Evolutionary conservation across 768 basidiomycete genomes (phyloP).

Genomic region (Calocybe indica): DNA sequence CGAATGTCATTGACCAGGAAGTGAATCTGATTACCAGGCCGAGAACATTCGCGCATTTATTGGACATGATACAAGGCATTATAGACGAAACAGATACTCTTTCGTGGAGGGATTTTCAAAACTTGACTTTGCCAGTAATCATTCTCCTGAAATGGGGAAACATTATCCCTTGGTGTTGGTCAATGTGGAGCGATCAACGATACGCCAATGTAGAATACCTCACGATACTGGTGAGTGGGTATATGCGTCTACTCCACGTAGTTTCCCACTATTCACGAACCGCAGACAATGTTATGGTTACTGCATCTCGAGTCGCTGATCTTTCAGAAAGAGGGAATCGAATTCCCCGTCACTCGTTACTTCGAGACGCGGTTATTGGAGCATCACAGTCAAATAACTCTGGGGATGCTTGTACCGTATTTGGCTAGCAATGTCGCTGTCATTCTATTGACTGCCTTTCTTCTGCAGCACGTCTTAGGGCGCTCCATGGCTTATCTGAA

Average conservation of each 20-base stretch:
- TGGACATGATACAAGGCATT: not conserved
- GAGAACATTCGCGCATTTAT: not conserved
- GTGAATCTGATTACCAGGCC: no score
- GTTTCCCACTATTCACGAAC: not conserved
- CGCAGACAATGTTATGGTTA: slow-evolving; percentile 51
- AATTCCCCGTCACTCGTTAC: no score
- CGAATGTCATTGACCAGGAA: no score
- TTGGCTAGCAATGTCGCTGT: no score
- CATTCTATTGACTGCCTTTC: no score
- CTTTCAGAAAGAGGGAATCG: not conserved
- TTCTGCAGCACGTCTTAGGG: no score
- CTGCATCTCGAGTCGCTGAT: slow-evolving; percentile 26
- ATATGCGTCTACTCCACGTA: not conserved
- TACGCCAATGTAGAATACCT: slow-evolving; percentile 44
- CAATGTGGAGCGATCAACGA: slow-evolving; percentile 51
- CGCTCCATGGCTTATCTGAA: no score
- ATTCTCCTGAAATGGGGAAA: slow-evolving; percentile 57
- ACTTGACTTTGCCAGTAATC: slow-evolving; percentile 35
- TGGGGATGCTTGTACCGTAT: no score
- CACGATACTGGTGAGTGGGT: slow-evolving; percentile 36
- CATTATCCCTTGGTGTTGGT: slow-evolving; percentile 61
- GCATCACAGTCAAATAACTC: no score
- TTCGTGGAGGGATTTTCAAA: not conserved
- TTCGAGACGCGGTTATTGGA: not conserved
- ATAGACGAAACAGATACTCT: not conserved